A percentile compares a stretch with the other conserved stretches of the same genome.
These are phyloP conservation scores for Penicillium coprophilum DNA, from an alignment of 495 filamentous ascomycete genomes.

Conservation along the genomic window DNA sequence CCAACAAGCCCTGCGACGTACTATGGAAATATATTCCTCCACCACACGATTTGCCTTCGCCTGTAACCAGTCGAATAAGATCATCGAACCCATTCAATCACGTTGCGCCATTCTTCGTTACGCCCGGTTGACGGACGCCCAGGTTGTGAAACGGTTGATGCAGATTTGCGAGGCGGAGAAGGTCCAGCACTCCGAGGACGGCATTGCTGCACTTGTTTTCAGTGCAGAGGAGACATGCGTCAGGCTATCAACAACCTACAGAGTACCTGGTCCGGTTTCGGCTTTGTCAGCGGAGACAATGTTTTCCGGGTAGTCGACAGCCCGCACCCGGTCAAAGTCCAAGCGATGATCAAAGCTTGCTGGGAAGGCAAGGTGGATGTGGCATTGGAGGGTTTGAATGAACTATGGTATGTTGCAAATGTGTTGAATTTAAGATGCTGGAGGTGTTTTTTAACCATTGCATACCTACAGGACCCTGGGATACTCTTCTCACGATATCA, in stretches of 20 bases:
- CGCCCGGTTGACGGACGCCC: conserved; percentile 84
- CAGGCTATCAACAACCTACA: conserved; percentile 99
- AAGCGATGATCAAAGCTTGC: conserved; percentile 97
- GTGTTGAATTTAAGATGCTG: background rate
- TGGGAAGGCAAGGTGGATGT: conserved; percentile 86
- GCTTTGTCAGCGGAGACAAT: conserved; percentile 95
- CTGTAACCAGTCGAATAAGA: conserved; percentile 98
- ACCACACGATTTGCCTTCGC: conserved; percentile 98
- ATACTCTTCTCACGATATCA: conserved; percentile 95
- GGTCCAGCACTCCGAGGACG: conserved; percentile 87
- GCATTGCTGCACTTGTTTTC: conserved; percentile 92
- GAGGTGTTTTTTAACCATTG: conserved; percentile 15
- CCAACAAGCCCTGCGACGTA: conserved; percentile 91
- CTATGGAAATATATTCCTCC: conserved; percentile 98
- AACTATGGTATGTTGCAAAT: conserved; percentile 67
- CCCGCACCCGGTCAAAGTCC: conserved; percentile 95
- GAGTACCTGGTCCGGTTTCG: conserved; percentile 92
- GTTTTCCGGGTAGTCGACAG: conserved; percentile 98
- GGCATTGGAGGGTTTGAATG: conserved; percentile 82
- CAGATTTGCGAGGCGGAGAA: conserved; percentile 90
- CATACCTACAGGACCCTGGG: conserved; percentile 63
- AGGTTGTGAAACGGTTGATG: conserved; percentile 83
- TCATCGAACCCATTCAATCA: conserved; percentile 97
- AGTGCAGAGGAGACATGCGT: conserved; percentile 98
- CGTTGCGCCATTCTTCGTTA: conserved; percentile 96